A percentile compares a stretch with the other conserved stretches of the same genome.
Evolutionary conservation across 2,329 filamentous ascomycete species (phyloP).

Genomic region (Neurospora crassa): DNA sequence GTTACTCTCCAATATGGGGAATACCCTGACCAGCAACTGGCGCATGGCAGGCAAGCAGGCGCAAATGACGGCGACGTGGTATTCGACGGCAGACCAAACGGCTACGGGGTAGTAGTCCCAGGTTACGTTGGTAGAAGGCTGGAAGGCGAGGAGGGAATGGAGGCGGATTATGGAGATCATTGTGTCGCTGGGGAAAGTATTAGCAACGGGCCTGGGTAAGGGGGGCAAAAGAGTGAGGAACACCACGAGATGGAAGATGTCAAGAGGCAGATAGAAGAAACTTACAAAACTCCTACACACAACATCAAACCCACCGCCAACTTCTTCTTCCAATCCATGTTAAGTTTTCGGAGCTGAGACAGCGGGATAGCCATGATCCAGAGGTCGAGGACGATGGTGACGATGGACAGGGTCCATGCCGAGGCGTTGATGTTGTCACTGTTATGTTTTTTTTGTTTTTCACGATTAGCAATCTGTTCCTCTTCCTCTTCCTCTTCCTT

Average conservation of each 20-base stretch:
- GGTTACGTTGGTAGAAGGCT: not conserved
- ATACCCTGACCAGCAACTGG: not conserved
- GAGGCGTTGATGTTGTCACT: conserved; percentile 36
- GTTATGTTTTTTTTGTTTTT: not conserved
- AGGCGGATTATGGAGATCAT: conserved; percentile 3
- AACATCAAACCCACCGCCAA: conserved; percentile 34
- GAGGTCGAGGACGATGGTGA: conserved; percentile 42
- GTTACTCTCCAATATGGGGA: not conserved
- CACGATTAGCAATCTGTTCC: not conserved
- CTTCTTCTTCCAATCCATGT: conserved; percentile 35
- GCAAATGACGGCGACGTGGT: conserved; percentile 6
- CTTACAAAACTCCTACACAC: conserved; percentile 29
- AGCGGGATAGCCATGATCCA: conserved; percentile 42
- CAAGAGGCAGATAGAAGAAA: not conserved
- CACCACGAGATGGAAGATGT: not conserved
- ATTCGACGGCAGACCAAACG: conserved; percentile 6
- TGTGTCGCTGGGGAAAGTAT: not conserved
- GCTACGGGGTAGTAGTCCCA: not conserved
- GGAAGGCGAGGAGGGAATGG: not conserved
- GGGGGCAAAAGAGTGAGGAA: not conserved
- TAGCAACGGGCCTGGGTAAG: not conserved
- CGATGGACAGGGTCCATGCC: conserved; percentile 39
- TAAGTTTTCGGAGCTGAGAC: conserved; percentile 27
- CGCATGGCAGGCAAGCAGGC: conserved; percentile 8
- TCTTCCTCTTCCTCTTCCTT: not conserved